These are phyloP conservation scores for Serpula lacrymans DNA, from an alignment of 768 basidiomycete species.

Conservation along the genomic window DNA sequence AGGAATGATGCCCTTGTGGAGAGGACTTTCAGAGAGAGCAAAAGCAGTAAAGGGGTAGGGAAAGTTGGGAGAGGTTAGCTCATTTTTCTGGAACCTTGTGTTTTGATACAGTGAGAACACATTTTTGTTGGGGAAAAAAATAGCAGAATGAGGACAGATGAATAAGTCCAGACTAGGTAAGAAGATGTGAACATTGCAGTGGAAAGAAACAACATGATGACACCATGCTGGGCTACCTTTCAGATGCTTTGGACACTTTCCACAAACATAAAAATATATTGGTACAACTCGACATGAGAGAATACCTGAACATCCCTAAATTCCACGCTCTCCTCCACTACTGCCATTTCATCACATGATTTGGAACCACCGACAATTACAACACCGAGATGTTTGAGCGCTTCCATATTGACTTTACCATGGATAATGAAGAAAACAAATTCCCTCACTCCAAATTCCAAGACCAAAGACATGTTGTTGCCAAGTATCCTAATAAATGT, in stretches of 20 bases:
- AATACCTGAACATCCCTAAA: slow-evolving; percentile 23
- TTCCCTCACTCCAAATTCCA: too few relatives aligned
- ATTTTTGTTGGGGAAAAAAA: neutral
- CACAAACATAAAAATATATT: slow-evolving; percentile 18
- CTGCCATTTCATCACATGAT: slow-evolving; percentile 2
- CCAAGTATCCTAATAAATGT: too few relatives aligned
- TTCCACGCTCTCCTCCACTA: slow-evolving; percentile 21
- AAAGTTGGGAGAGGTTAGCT: slow-evolving; percentile 39
- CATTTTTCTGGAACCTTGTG: slow-evolving; percentile 30
- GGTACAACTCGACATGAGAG: slow-evolving; percentile 6
- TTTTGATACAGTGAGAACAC: slow-evolving; percentile 19
- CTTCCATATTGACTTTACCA: slow-evolving; percentile 17
- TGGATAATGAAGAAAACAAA: too few relatives aligned
- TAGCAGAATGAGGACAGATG: slow-evolving; percentile 14
- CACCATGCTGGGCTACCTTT: too few relatives aligned
- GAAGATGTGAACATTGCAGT: slow-evolving; percentile 16
- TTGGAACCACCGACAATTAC: slow-evolving; percentile 7
- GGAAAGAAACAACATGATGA: too few relatives aligned
- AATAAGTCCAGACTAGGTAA: slow-evolving; percentile 39
- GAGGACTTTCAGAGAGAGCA: slow-evolving; percentile 14
- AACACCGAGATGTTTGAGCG: slow-evolving; percentile 19
- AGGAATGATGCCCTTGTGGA: slow-evolving; percentile 16
- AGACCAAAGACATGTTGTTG: too few relatives aligned
- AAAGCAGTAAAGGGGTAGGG: slow-evolving; percentile 34
- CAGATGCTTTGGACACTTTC: slow-evolving; percentile 9